These are phyloP conservation scores for Prunus armeniaca DNA, from an alignment of 306 rosid genomes.

Conservation along the genomic window DNA sequence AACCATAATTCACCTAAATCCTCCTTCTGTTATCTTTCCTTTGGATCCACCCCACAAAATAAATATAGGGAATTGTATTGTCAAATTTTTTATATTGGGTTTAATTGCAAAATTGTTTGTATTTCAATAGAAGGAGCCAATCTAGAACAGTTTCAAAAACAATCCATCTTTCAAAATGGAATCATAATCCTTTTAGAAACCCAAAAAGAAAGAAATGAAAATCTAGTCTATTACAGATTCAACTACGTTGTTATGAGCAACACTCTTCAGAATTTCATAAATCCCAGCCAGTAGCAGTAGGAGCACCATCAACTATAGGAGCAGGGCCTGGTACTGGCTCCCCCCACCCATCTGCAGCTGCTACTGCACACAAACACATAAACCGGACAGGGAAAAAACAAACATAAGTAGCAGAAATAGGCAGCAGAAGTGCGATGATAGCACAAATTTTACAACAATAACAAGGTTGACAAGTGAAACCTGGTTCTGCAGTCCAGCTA, in stretches of 20 bases:
- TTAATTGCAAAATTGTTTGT: too few relatives aligned
- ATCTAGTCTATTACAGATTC: neutral
- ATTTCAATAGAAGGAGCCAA: too few relatives aligned
- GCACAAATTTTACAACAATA: neutral
- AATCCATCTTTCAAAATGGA: constrained; percentile 8
- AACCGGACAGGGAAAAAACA: neutral
- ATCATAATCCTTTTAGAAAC: neutral
- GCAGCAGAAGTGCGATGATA: too few relatives aligned
- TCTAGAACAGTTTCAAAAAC: neutral
- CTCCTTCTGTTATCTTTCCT: too few relatives aligned
- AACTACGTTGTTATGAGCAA: neutral
- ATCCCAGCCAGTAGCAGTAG: constrained; percentile 28
- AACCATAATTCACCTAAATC: too few relatives aligned
- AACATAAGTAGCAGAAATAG: too few relatives aligned
- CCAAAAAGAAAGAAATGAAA: neutral
- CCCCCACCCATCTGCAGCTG: constrained; percentile 39
- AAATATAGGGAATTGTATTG: too few relatives aligned
- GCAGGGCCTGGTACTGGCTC: constrained; percentile 8
- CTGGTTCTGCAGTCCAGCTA: constrained; percentile 38
- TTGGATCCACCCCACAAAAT: too few relatives aligned
- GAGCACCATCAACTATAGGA: constrained; percentile 8
- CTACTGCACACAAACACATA: constrained; percentile 7
- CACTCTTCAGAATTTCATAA: neutral
- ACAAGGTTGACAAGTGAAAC: neutral
- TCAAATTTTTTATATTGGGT: too few relatives aligned